Base-by-base conservation (phyloP, 2,329 filamentous ascomycete species). In the Aureobasidium melanogenum region DNA sequence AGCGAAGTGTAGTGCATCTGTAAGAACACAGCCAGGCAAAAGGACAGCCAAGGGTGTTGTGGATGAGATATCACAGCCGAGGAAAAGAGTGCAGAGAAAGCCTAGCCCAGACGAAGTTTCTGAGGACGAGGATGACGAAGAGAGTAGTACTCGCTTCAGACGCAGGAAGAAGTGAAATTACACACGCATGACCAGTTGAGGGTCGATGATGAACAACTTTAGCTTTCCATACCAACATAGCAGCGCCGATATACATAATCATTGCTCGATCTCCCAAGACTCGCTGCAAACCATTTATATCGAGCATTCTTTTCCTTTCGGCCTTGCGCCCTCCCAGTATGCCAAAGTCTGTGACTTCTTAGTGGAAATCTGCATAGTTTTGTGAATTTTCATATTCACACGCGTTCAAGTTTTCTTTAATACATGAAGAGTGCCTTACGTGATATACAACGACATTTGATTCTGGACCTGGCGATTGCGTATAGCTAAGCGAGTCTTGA, bases 121-220 rank as follows among this genome's bases (percentile, higher is more conserved):
- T 36, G 71, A 74, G 7, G 79, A 81, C 36, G 80, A 79, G 44
- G 82, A 82, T 67, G 82, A 80, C 64, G 52, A 56, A 46, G 36
- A 22, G 28, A 32, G 10, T 17, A 57, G 54, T 36, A 73, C 79
- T 62, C 80, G 80, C 34, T 84, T 85, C 65, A 77, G 78, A 65
- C 74, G 79, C 63, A 76, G 76, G 67, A 74, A 75, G 61, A 64
- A 63, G 41, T 62, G 60, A 62, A 24, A 32, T 43, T 1, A 2
- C 1, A 47, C 17, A 5, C 9, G 8, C 10, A 32, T 22, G 8
- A 12, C 12, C 28, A 19, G 10, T 2, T n/a, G 44, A 17, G 8
- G 17, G 2, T 28, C 14, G 2, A n/a, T n/a, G 14, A 10, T 48
- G 3, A 26, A 43, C 3, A 47, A n/a, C 9, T 48, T 5, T 48